Evolutionary conservation across 371 early-diverging fungal species (phyloP).

Genomic region (Mucor saturninus): DNA sequence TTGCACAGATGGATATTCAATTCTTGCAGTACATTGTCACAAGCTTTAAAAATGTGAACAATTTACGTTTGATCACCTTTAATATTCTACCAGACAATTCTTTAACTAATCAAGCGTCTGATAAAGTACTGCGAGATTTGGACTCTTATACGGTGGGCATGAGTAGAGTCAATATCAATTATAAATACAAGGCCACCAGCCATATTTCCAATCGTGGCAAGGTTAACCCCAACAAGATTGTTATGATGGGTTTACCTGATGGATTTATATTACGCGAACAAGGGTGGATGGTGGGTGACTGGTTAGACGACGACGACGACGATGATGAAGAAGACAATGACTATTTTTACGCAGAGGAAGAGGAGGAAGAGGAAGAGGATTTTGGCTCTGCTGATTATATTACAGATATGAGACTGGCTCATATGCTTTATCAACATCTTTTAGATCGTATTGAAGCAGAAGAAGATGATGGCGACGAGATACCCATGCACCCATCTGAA

Average conservation of each 20-base stretch:
- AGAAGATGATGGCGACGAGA: no score
- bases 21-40: conserved; percentile 2
- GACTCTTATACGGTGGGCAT: no score
- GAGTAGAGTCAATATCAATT: no score
- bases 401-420: neutral
- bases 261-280: neutral
- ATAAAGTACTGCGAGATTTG: neutral
- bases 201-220: no score
- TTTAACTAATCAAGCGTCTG: neutral
- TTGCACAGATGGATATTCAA: neutral
- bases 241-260: no score
- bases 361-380: neutral
- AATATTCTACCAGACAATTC: neutral
- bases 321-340: neutral
- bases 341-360: no score
- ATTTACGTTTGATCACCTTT: neutral
- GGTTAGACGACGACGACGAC: neutral
- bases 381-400: neutral
- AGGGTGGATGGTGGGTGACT: neutral
- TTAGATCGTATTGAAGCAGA: no score
- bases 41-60: neutral
- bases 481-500: no score
- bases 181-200: no score
- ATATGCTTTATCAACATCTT: neutral
- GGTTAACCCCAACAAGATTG: no score